These are phyloP conservation scores for Syzygium syzygioides DNA, from an alignment of 441 rosid genomes.

Conservation along the genomic window DNA sequence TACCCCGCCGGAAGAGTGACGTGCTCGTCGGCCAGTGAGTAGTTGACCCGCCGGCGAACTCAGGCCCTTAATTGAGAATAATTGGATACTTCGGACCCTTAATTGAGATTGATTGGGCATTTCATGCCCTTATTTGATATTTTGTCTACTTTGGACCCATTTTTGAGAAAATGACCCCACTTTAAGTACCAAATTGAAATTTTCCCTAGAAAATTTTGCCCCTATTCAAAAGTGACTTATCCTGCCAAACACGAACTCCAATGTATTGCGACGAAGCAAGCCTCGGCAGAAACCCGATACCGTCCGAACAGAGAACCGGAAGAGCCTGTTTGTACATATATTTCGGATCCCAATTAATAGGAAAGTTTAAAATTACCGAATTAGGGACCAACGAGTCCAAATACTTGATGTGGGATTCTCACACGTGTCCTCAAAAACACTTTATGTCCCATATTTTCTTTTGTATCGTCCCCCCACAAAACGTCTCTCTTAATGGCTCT, in stretches of 20 bases:
- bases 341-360: neutral
- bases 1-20: too few relatives aligned
- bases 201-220: neutral
- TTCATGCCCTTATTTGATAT: too few relatives aligned
- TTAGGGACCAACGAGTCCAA: neutral
- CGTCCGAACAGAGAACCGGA: fast-evolving
- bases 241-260: neutral
- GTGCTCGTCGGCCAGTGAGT: too few relatives aligned
- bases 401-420: neutral
- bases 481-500: neutral
- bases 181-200: too few relatives aligned
- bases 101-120: too few relatives aligned
- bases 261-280: neutral
- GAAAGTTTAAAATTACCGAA: neutral
- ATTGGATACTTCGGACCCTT: too few relatives aligned
- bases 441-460: neutral
- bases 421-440: neutral
- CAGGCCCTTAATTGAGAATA: too few relatives aligned
- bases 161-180: too few relatives aligned
- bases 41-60: too few relatives aligned
- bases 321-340: neutral
- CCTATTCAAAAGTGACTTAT: neutral
- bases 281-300: too few relatives aligned
- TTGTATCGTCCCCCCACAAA: neutral
- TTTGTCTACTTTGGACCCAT: too few relatives aligned